Evolutionary conservation across 73 alveolate genomes (phyloP), one percentile per base, ranked within the genome.

Genomic region (Paraurostyla sp.): DNA sequence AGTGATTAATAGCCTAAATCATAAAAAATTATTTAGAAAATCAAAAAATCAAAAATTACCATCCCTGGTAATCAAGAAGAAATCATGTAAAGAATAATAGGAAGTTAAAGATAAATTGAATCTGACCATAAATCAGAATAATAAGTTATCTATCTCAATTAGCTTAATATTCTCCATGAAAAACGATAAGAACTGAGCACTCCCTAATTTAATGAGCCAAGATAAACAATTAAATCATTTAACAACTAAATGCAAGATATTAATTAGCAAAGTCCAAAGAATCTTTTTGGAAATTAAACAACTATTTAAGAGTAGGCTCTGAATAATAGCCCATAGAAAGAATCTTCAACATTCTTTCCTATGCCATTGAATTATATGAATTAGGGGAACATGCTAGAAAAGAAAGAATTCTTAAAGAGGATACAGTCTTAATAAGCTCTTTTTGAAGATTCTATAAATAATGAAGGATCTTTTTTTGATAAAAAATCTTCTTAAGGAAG

Each of bases 131-230:
- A 16, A 9, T 18, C 13, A 33, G 16, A 50, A 60, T 16, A 4
- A 60, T 16, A 13, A 60, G 45, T 29, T 45, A 60, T 60, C 22
- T 30, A 60, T 23, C 25, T 60, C 3, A 30, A 11, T 33, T 60
- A 60, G 50, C 78, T 60, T 7, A 60, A 60, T 60, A 29, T 60
- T 6, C 25, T 60, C 3, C 78, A 60, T 60, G 78, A 60, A 60
- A 60, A 60, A 33, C 22, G 78, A 33, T 23, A 60, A 29, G 78
- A 60, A 32, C 25, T 60, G 50, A 60, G 78, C 32, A 60, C 78
- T 60, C 78, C 78, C 3, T 60, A 60, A 33, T 60, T 60, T 27
- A 60, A 60, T 60, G 78, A 60, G 45, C 78, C 78, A 30, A 25
- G 78, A 25, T 60, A 60, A 60, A 60, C 78, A 30, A 7, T 60